Conservation (phyloP, 164 flowering plant genomes). For the Dillenia turbinata region DNA sequence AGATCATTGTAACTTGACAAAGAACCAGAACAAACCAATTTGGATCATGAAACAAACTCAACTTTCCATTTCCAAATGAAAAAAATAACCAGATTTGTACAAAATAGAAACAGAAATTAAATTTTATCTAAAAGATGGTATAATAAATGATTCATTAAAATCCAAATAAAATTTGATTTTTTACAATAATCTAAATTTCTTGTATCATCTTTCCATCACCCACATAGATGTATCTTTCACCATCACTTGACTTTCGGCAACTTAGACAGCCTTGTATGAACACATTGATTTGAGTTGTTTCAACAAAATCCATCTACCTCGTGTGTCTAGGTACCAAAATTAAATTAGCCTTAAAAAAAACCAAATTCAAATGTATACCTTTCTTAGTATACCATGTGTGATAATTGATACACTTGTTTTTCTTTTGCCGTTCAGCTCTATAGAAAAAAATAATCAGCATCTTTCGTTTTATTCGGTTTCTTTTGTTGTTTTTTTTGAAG, state of each 20-base stretch:
- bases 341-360: constrained; percentile 2
- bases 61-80: constrained; percentile 14
- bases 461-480: not conserved
- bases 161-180: constrained; percentile 6
- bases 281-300: not conserved
- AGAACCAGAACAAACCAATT: constrained; percentile 7
- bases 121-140: constrained; percentile 9
- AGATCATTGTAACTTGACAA: not conserved
- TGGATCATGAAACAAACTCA: constrained; percentile 9
- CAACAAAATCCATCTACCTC: constrained; percentile 7
- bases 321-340: not conserved
- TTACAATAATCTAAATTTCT: constrained; percentile 3
- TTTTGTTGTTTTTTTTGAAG: not conserved
- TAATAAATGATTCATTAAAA: constrained; percentile 9
- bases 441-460: not conserved
- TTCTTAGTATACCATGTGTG: not conserved
- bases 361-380: not conserved
- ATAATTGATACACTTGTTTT: not conserved
- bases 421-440: not conserved
- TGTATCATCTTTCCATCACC: constrained; percentile 12
- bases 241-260: constrained; percentile 16
- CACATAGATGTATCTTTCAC: constrained; percentile 20
- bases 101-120: constrained; percentile 12
- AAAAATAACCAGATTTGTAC: constrained; percentile 9
- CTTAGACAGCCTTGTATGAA: constrained; percentile 15